These are phyloP conservation scores for Verticillium dahliae DNA, from an alignment of 2,329 filamentous ascomycete species.

Conservation along the genomic window DNA sequence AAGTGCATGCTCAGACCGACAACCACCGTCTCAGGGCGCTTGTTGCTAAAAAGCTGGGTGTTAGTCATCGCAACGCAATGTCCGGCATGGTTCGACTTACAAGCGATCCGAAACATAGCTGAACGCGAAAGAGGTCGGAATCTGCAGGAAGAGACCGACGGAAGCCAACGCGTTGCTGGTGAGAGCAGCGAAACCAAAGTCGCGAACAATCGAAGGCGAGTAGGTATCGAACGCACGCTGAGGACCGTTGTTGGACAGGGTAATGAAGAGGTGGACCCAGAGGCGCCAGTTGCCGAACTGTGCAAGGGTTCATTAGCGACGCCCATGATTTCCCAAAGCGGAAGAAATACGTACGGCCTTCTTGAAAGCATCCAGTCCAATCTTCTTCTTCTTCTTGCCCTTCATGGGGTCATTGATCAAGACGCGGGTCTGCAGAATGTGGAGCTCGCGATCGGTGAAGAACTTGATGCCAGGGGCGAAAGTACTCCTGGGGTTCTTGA, in stretches of 20 bases:
- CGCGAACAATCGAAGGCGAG: conserved; percentile 44
- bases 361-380: conserved; percentile 36
- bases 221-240: conserved; percentile 44
- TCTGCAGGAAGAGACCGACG: conserved; percentile 45
- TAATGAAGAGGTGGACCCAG: conserved; percentile 45
- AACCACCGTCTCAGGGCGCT: conserved; percentile 46
- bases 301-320: neutral
- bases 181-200: conserved; percentile 42
- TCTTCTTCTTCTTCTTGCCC: conserved; percentile 40
- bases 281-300: conserved; percentile 44
- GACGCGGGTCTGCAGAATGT: conserved; percentile 35
- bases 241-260: conserved; percentile 40
- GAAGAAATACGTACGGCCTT: conserved; percentile 23
- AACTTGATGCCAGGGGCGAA: conserved; percentile 26
- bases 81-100: conserved; percentile 23
- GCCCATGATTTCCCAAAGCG: no score
- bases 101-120: conserved; percentile 46
- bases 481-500: conserved; percentile 32
- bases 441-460: conserved; percentile 31
- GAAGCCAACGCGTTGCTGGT: conserved; percentile 46
- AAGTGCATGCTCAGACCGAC: conserved; percentile 38
- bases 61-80: neutral
- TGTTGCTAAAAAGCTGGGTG: conserved; percentile 23
- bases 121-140: conserved; percentile 44
- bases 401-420: conserved; percentile 36